A percentile compares a stretch with the other conserved stretches of the same genome.
Conservation (phyloP, 2,329 filamentous ascomycete species). For the Colletotrichum sp. region DNA sequence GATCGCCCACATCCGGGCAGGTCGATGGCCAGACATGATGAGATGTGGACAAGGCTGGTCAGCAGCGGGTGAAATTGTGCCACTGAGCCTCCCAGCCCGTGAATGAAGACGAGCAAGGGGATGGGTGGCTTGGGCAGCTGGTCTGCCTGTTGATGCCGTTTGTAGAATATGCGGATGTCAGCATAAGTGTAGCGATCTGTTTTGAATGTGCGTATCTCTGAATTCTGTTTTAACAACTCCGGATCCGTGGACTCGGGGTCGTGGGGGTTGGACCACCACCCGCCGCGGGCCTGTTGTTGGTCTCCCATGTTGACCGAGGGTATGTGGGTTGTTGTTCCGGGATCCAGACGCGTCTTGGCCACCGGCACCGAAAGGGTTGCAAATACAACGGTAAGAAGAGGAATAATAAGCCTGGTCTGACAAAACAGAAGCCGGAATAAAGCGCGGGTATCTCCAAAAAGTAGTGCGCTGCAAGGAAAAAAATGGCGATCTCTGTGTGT, state of each 20-base stretch:
- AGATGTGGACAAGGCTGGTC: conserved; percentile 80
- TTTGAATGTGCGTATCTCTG: conserved; percentile 72
- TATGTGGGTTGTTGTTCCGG: neutral
- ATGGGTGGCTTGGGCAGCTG: conserved; percentile 77
- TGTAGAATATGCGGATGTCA: conserved; percentile 81
- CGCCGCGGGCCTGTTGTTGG: conserved; percentile 2
- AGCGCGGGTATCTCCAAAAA: conserved; percentile 16
- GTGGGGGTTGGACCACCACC: conserved; percentile 12
- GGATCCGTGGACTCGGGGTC: conserved; percentile 69
- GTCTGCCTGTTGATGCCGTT: conserved; percentile 79
- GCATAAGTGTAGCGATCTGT: conserved; percentile 75
- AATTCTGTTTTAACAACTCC: conserved; percentile 79
- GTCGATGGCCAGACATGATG: conserved; percentile 86
- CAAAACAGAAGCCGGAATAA: neutral
- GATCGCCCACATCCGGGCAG: conserved; percentile 90
- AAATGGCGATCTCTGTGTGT: neutral
- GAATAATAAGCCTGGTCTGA: neutral
- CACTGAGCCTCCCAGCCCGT: conserved; percentile 90
- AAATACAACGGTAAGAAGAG: neutral
- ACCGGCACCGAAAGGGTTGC: neutral
- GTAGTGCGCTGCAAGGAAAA: conserved; percentile 4
- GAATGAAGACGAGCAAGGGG: conserved; percentile 88
- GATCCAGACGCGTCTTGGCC: neutral
- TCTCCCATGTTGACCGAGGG: conserved; percentile 10
- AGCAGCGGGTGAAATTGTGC: conserved; percentile 86